Evolutionary conservation across 2,329 filamentous ascomycete genomes (phyloP), one percentile per base, ranked within the genome.

Genomic region (Fusarium coffeatum): DNA sequence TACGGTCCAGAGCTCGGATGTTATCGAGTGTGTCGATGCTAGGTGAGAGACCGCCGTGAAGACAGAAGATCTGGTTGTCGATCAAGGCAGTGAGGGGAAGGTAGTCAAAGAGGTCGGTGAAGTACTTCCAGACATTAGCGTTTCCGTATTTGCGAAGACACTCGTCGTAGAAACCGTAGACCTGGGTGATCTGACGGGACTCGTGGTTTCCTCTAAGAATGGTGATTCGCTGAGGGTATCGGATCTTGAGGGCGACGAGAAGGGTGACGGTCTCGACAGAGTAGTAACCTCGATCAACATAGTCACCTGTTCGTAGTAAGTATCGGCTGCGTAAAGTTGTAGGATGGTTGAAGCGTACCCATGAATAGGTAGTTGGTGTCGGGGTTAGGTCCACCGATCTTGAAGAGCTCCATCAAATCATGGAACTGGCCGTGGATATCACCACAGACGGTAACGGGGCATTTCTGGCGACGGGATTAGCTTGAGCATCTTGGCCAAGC

Each of bases 321-420:
- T 66, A 63, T 59, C 32, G 45, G 20, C 12, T 43, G 23, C 40
- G 20, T 22, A 32, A 40, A n/a, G n/a, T n/a, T 43, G 48, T 15
- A 28, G 30, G 16, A 32, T 48, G 20, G 15, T 47, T 28, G 46
- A 49, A 55, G 63, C 89, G 78, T 84, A 96, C 93, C 94, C 94
- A 99, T 98, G 85, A 98, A 98, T 73, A 98, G 91, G 83, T 98
- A 98, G 86, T 98, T 98, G 79, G 96, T 98, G 82, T 99, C 96
- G 73, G 96, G 96, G 80, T 97, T 98, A 66, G 94, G 94, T 57
- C 96, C 96, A 75, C 96, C 96, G 81, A 99, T 98, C 85, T 97
- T 97, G 88, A 99, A 99, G 56, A 99, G 89, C 84, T 99, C 96
- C 94, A 99, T 98, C 81, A 99, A 84, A 79, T 99, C 96, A 82